phyloP scores from a whole-genome alignment of 129 eudicot genomes.

The Helianthus tuberosus region DNA sequence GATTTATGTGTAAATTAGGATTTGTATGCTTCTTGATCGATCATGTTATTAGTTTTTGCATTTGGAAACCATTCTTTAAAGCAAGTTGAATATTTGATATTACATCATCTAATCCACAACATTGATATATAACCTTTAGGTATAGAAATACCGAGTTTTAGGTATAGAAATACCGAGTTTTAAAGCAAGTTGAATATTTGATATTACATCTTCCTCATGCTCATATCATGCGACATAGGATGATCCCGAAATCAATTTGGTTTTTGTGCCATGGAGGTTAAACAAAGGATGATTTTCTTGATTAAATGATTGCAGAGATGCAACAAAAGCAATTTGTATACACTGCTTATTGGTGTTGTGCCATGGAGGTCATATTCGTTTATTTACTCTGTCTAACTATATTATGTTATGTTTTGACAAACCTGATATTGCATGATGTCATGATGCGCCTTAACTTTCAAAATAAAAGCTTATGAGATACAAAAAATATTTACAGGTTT shows the following conservation, averaged over 20 bases:
- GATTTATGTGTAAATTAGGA: background rate
- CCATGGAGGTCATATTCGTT: background rate
- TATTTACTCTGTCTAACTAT: background rate
- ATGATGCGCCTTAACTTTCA: background rate
- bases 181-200: too few relatives aligned
- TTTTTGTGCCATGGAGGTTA: background rate
- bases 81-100: background rate
- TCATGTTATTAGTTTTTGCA: background rate
- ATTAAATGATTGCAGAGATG: background rate
- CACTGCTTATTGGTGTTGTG: background rate
- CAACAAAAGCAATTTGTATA: background rate
- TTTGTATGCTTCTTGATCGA: background rate
- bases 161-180: too few relatives aligned
- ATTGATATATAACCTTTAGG: background rate
- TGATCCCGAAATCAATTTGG: background rate
- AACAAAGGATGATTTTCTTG: too few relatives aligned
- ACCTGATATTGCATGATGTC: background rate
- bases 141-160: too few relatives aligned
- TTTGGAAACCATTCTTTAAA: background rate
- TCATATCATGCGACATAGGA: too few relatives aligned
- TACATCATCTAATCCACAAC: background rate
- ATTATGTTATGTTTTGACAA: background rate
- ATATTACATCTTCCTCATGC: too few relatives aligned
- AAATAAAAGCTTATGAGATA: conserved; percentile 11
- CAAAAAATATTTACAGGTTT: conserved; percentile 51